phyloP scores from a whole-genome alignment of 2,329 filamentous ascomycete species.

The Sporothrix euskadiensis region DNA sequence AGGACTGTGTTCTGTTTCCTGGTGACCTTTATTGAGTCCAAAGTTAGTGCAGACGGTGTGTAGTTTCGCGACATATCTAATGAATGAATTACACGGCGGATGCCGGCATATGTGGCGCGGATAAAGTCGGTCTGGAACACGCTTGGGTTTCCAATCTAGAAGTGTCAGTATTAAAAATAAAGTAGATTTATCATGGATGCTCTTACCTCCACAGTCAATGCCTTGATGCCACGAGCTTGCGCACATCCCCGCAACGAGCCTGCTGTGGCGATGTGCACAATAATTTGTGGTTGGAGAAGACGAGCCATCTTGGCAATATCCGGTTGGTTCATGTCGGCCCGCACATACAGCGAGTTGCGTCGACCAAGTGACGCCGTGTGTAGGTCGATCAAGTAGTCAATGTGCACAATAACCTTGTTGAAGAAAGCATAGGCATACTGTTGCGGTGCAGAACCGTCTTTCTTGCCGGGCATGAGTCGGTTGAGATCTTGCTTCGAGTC shows the following conservation, averaged over 20 bases:
- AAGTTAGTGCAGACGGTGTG: background rate
- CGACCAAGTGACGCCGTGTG: conserved; percentile 17
- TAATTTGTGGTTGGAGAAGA: background rate
- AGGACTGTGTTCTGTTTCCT: background rate
- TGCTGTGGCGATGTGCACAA: conserved; percentile 2
- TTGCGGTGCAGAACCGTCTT: conserved; percentile 15
- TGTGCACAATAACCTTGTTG: conserved; percentile 19
- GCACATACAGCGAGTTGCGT: conserved; percentile 14
- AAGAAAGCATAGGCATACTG: conserved; percentile 14
- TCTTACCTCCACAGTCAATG: conserved; percentile 10
- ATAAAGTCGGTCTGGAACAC: conserved; percentile 19
- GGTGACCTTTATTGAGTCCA: background rate
- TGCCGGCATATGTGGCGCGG: background rate
- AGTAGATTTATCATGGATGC: background rate
- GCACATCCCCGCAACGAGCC: conserved; percentile 11
- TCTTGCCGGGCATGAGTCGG: conserved; percentile 19
- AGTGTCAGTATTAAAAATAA: background rate
- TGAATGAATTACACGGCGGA: background rate
- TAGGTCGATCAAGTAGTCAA: conserved; percentile 19
- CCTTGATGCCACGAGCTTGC: conserved; percentile 2
- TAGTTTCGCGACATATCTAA: background rate
- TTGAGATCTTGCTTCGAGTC: conserved; percentile 23
- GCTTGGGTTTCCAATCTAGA: conserved; percentile 18
- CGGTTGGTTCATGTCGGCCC: conserved; percentile 21
- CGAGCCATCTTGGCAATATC: conserved; percentile 10